Evolutionary conservation across 2,329 filamentous ascomycete genomes (phyloP).

Genomic region (Colletotrichum salicis): DNA sequence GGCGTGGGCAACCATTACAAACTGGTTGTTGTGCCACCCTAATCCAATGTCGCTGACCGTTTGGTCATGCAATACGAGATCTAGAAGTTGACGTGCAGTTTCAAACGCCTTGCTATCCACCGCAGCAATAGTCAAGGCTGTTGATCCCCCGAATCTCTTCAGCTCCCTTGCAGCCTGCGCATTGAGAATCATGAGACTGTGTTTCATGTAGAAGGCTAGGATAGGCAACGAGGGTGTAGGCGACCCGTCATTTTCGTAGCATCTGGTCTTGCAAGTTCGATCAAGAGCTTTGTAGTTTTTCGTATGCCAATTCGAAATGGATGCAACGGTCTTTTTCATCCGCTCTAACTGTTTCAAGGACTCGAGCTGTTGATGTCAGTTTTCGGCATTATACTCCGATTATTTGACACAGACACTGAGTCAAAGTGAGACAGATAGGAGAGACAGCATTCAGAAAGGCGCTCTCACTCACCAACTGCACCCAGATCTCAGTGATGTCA

Average conservation of each 20-base stretch:
- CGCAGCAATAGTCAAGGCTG: not conserved
- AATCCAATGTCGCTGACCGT: slow-evolving; percentile 36
- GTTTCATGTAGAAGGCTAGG: slow-evolving; percentile 40
- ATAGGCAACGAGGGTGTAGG: slow-evolving; percentile 27
- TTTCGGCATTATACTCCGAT: not conserved
- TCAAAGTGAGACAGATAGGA: not conserved
- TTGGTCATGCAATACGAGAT: slow-evolving; percentile 13
- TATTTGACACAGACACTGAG: not conserved
- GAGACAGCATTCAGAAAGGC: no score
- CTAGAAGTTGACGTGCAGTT: not conserved
- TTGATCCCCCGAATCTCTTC: no score
- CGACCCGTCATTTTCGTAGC: not conserved
- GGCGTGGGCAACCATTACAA: slow-evolving; percentile 41
- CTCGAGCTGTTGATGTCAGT: not conserved
- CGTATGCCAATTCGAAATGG: slow-evolving; percentile 38
- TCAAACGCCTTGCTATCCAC: slow-evolving; percentile 28
- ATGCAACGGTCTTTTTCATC: slow-evolving; percentile 33
- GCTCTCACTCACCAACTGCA: slow-evolving; percentile 28
- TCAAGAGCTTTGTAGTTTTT: slow-evolving; percentile 32
- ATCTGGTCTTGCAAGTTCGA: not conserved
- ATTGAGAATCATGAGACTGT: slow-evolving; percentile 41
- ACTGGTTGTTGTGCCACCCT: slow-evolving; percentile 42
- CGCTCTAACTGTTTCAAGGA: slow-evolving; percentile 28
- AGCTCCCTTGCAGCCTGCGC: slow-evolving; percentile 40
- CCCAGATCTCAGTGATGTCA: slow-evolving; percentile 39